Base-by-base conservation (phyloP, 805 yeast species). In the Cyberlindnera japonica region DNA sequence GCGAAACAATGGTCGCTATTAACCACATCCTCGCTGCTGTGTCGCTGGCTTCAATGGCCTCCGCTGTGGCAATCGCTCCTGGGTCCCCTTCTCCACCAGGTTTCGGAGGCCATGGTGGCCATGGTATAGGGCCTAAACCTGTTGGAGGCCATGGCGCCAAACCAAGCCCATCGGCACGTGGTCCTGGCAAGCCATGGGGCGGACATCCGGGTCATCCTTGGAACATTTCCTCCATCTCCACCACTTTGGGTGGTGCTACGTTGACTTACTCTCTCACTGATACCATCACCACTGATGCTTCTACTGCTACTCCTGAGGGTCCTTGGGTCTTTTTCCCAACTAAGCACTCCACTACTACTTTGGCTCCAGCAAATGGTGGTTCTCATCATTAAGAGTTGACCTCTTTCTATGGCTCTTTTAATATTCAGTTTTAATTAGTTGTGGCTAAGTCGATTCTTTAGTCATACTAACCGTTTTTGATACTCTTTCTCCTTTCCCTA, bases 1-100 rank as follows among this genome's bases (percentile, higher is more conserved):
- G n/a, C n/a, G n/a, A n/a, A 27, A 27, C 30, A 27, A 27, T 27
- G 30, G 30, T 27, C 12, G 30, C 30, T 18, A 27, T 27, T 18
- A 27, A 27, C 18, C 14, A 27, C 18, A 15, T 27, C 18, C 6
- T 27, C 30, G 6, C 17, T 13, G 30, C 13, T 6, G 18, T 18
- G 19, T 15, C 30, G 7, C 7, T 27, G 19, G 30, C 30, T 15
- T 9, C 18, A 17, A 7, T 27, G 17, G 30, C 30, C 30, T 27
- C 30, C 16, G 30, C 30, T 12, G 30, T 18, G 14, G 30, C 18
- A 5, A n/a, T 27, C 30, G 19, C 30, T 9, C 24, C 14, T 13
- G 6, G n/a, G 28, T 7, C 28, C 13, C 30, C 30, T 14, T 14
- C 17, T 27, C 8, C 18, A 5, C 30, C 18, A 27, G n/a, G 14